Evolutionary conservation across 805 yeast species (phyloP).

Genomic region (Priceomyces fermenticarens): DNA sequence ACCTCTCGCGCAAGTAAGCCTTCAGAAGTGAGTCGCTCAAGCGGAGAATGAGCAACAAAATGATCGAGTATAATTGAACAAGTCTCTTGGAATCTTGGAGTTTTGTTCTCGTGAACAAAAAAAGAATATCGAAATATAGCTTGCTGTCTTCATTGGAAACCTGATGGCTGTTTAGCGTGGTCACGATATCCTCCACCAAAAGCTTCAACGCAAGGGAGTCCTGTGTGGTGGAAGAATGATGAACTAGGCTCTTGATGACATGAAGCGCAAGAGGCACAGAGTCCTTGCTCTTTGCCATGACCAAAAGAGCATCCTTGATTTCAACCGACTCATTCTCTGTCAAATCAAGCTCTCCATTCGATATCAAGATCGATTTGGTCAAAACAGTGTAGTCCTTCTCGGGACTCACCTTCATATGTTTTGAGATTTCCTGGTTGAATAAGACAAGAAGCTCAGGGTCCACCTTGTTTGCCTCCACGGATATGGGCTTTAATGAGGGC

Average conservation of each 20-base stretch:
- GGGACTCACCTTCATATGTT: conserved; percentile 14
- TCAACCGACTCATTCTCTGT: conserved; percentile 18
- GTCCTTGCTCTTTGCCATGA: conserved; percentile 17
- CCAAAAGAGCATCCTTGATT: conserved; percentile 22
- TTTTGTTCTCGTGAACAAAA: conserved; percentile 38
- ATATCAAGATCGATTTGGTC: conserved; percentile 32
- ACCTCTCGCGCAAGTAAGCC: conserved; percentile 43
- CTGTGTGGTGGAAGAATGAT: conserved; percentile 21
- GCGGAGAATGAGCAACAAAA: conserved; percentile 37
- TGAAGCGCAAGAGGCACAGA: conserved; percentile 40
- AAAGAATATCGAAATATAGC: conserved; percentile 47
- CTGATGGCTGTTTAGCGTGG: conserved; percentile 16
- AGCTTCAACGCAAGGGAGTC: conserved; percentile 39
- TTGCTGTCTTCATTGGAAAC: conserved; percentile 24
- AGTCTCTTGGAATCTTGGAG: conserved; percentile 26
- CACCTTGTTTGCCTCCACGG: conserved; percentile 20
- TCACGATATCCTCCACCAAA: conserved; percentile 45
- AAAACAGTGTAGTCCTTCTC: conserved; percentile 25
- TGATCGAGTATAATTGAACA: conserved; percentile 26
- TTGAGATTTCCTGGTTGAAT: conserved; percentile 24
- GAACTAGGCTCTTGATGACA: conserved; percentile 59
- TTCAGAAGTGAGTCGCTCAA: conserved; percentile 22
- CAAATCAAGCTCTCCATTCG: conserved; percentile 31
- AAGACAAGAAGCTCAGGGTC: conserved; percentile 19
- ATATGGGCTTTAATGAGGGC: conserved; percentile 35